Percentiles rank a stretch among this genome's conserved stretches.
Conservation (phyloP, 352 stramenopile genomes). For the Phytophthora constricta region DNA sequence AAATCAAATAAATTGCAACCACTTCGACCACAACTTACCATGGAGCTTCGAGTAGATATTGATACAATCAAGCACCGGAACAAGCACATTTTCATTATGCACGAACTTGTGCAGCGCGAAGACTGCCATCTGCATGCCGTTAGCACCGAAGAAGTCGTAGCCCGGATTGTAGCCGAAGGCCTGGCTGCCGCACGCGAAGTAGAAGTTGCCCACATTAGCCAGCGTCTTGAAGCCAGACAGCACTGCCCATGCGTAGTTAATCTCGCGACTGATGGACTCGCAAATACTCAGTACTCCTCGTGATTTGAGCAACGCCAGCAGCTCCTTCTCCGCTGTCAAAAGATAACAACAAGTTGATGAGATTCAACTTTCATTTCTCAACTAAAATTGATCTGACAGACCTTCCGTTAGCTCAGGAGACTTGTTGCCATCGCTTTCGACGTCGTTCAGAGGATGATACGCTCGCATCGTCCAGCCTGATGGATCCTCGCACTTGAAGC, state of each 20-base stretch:
- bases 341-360: slow-evolving; percentile 1
- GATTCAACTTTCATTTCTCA: neutral
- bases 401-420: slow-evolving; percentile 48
- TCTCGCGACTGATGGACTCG: slow-evolving; percentile 75
- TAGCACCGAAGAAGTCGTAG: slow-evolving; percentile 65
- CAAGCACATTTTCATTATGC: slow-evolving; percentile 70
- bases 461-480: slow-evolving; percentile 26
- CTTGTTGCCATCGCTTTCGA: slow-evolving; percentile 4
- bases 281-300: slow-evolving; percentile 72
- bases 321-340: slow-evolving; percentile 61
- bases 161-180: slow-evolving; percentile 76
- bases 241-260: slow-evolving; percentile 80
- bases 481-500: slow-evolving; percentile 9
- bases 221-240: slow-evolving; percentile 75
- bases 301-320: slow-evolving; percentile 66
- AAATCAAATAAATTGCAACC: too few relatives aligned
- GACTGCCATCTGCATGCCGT: slow-evolving; percentile 71
- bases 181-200: slow-evolving; percentile 72
- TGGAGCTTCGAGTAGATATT: slow-evolving; percentile 79
- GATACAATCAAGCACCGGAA: slow-evolving; percentile 71
- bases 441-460: slow-evolving; percentile 41
- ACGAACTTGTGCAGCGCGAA: slow-evolving; percentile 80
- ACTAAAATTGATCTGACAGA: slow-evolving; percentile 14
- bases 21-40: slow-evolving; percentile 36
- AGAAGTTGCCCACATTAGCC: slow-evolving; percentile 73